Evolutionary conservation across 805 yeast genomes (phyloP).

Genomic region (Yarrowia sp.): DNA sequence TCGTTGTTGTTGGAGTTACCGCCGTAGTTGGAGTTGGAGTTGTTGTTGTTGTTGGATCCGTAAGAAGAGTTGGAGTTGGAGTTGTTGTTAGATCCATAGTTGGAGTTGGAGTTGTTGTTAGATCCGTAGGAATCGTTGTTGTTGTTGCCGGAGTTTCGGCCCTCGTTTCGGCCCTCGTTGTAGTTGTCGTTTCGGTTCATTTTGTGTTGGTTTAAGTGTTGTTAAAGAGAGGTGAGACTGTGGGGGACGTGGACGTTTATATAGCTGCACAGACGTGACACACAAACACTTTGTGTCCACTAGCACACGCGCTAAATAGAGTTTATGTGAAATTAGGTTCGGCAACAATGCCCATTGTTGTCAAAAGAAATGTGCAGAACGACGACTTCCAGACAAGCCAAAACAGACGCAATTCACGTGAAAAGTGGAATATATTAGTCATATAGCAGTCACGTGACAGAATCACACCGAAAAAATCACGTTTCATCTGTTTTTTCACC

Average conservation of each 20-base stretch:
- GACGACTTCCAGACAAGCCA: background rate
- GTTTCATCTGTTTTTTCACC: no score
- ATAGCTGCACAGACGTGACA: background rate
- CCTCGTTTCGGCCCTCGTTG: background rate
- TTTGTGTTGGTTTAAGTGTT: background rate
- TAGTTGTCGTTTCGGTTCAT: constrained; percentile 20
- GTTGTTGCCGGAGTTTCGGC: background rate
- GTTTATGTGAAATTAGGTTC: background rate
- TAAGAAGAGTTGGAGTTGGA: background rate
- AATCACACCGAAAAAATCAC: background rate
- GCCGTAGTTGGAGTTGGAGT: background rate
- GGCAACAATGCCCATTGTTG: constrained; percentile 1
- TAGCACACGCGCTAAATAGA: background rate
- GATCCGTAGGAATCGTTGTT: background rate
- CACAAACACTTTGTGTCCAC: background rate
- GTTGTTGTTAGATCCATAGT: background rate
- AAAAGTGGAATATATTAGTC: background rate
- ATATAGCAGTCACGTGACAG: background rate
- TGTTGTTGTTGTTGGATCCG: background rate
- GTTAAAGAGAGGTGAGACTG: background rate
- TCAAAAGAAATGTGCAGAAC: background rate
- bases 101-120: background rate
- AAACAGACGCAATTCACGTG: no score
- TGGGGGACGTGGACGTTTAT: background rate
- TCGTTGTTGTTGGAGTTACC: background rate